Evolutionary conservation across 2,329 filamentous ascomycete genomes (phyloP), one percentile per base, ranked within the genome.

Genomic region (Dactylellina sp.): DNA sequence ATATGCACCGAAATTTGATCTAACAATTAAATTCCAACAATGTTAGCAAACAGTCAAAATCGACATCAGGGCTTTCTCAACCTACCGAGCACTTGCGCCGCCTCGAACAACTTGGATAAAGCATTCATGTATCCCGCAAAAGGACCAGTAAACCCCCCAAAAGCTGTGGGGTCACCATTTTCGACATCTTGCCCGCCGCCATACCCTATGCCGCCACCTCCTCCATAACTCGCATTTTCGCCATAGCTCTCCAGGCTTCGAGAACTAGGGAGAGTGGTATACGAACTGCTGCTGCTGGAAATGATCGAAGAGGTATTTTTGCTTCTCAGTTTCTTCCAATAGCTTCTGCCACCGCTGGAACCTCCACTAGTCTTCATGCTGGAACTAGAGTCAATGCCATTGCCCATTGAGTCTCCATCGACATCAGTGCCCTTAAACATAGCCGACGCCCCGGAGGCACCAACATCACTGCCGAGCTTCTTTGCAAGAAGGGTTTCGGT

Each of bases 381-480:
- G 18, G 39, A 32, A 6, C 55, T 56, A 1, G 70, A 66, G 42
- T 66, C 81, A 79, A 82, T 77, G 25, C 77, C 77, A 46, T 75
- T 75, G 20, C 76, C 74, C 37, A 84, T 81, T 40, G 83, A 83
- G 2, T 89, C 87, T 5, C 82, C 81, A 3, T 80, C 80, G 2
- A 79, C 83, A 5, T 83, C 84, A 3, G 88, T 87, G 55, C 92
- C 89, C 79, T 89, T 74, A n/a, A 74, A 96, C 53, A 96, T 83
- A 0, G 86, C 82, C n/a, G 86, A 85, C 1, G 89, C 86, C 3
- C 89, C 88, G 68, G 94, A 89, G 1, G 93, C 88, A 9, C 95
- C 95, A 9, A 99, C 95, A 76, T 99, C 95, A 79, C 86, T 92
- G n/a, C 95, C 94, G 2, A 99, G 86, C 79, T 93, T 96, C 80